A percentile compares a stretch with the other conserved stretches of the same genome.
Evolutionary conservation across 225 moss, liverwort and hornwort species (phyloP).

Genomic region (Physcomitrellopsis africana): DNA sequence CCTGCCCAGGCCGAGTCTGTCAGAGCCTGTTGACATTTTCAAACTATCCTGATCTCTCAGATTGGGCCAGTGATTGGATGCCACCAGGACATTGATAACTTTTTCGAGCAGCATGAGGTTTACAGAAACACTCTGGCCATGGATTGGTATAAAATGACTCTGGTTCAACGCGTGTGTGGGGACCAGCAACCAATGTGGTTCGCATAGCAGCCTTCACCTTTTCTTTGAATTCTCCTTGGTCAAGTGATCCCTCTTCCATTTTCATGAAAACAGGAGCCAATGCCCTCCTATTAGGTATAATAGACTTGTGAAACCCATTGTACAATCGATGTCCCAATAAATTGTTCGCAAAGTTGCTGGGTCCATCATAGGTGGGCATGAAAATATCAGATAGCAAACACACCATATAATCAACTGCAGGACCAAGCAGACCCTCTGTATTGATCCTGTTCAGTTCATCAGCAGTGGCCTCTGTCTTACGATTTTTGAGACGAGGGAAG

Average conservation of each 20-base stretch:
- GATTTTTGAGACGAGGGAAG: constrained; percentile 82
- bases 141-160: constrained; percentile 91
- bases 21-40: constrained; percentile 18
- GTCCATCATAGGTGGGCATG: constrained; percentile 84
- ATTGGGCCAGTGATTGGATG: constrained; percentile 23
- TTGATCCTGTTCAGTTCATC: constrained; percentile 42
- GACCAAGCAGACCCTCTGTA: constrained; percentile 61
- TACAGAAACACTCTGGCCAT: constrained; percentile 95
- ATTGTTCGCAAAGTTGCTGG: constrained; percentile 92
- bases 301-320: constrained; percentile 69
- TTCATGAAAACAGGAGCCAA: constrained; percentile 67
- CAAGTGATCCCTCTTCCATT: constrained; percentile 47
- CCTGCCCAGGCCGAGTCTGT: constrained; percentile 25
- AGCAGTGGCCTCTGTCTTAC: constrained; percentile 56
- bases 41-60: constrained; percentile 23
- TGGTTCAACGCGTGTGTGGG: constrained; percentile 50
- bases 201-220: constrained; percentile 55
- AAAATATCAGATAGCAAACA: constrained; percentile 83
- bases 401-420: constrained; percentile 87
- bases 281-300: constrained; percentile 79
- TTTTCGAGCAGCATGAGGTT: constrained; percentile 31
- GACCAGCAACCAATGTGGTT: constrained; percentile 46
- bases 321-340: constrained; percentile 89
- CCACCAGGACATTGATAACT: constrained; percentile 60
- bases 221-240: constrained; percentile 49